Base-by-base conservation (phyloP, 441 rosid species). In the Metrosideros polymorpha region DNA sequence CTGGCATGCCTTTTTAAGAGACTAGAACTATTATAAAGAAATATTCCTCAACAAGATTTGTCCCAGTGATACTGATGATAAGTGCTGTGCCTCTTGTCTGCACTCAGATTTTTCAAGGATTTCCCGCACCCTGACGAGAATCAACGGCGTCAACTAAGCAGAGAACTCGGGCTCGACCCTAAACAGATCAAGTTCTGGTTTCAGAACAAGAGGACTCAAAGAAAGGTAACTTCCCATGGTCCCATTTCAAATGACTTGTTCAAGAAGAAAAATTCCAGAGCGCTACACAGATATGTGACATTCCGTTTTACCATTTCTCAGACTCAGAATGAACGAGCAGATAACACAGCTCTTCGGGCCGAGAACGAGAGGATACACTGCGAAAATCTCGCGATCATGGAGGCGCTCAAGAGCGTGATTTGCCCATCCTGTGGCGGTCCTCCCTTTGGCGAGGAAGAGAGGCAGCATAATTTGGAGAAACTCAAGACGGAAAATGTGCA, bases 121-220 rank as follows among this genome's bases (percentile, higher is more conserved):
- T 92, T 91, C 82, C 96, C 96, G 4, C 96, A 95, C 85, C 99
- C 98, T 9, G 93, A 93, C 42, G 96, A 95, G 22, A 84, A 86
- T 42, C 96, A 94, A 32, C 87, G 95, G 86, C 84, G 90, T 7
- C 87, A 61, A 4, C 39, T 95, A 30, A 89, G 97, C 82, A 83
- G 45, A 77, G 96, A 94, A 39, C 84, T 96, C 56, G 90, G 93
- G 9, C 91, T 96, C 0, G 94, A 90, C 35, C 71, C 89, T 7
- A 91, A 88, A 84, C 98, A 95, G 86, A 85, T 96, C 89, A 96
- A 94, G 51, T 95, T 96, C 84, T 96, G 99, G 99, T 96, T 96
- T 88, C 98, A 95, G 63, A 95, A 95, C 93, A 96, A 93, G 86
- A 92, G 98, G 85, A 94, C 97, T 77, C 99, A 96, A 79, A 83